Base-by-base conservation (phyloP, 2,329 filamentous ascomycete genomes). In the Scedosporium dehoogii region DNA sequence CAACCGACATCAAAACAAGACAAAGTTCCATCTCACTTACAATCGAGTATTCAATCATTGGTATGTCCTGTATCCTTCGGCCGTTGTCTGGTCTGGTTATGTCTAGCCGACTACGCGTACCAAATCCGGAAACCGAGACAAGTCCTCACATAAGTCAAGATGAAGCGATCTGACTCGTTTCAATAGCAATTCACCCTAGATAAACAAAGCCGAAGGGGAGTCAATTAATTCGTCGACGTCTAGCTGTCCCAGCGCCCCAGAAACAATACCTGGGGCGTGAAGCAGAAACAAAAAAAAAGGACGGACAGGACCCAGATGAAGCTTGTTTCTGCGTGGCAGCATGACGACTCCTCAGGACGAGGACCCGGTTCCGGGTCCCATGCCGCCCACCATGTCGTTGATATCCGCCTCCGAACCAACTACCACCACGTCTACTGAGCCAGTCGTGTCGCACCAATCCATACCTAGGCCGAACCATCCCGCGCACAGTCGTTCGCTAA, bases 91-190 rank as follows among this genome's bases (percentile, higher is more conserved):
- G 25, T 18, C 41, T 33, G 29, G 29, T 53, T 25, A 42, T 38
- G 21, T 18, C 27, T 60, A 42, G 42, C 51, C 58, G 46, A 51
- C 23, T 18, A 60, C 58, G 58, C 51, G 51, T 60, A 60, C 44
- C n/a, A 41, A 41, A 51, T 18, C 25, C 44, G 18, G 48, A 10
- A 14, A n/a, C 42, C 48, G 48, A 60, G 44, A 29, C 27, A 60
- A 29, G n/a, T 18, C 21, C 25, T 38, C 33, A 41, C 14, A n/a
- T 6, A 10, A 55, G 59, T 60, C 44, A 53, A 42, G 29, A n/a
- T n/a, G n/a, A 53, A 16, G 25, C 25, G 18, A 53, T 29, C 33
- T 57, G 48, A 61, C 29, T 57, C 48, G 46, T 44, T 14, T 16
- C 29, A 61, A 56, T n/a, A 29, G n/a, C 51, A 55, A 23, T 14